These are phyloP conservation scores for Mortierella alpina DNA, from an alignment of 192 early-diverging fungal species.

Conservation along the genomic window DNA sequence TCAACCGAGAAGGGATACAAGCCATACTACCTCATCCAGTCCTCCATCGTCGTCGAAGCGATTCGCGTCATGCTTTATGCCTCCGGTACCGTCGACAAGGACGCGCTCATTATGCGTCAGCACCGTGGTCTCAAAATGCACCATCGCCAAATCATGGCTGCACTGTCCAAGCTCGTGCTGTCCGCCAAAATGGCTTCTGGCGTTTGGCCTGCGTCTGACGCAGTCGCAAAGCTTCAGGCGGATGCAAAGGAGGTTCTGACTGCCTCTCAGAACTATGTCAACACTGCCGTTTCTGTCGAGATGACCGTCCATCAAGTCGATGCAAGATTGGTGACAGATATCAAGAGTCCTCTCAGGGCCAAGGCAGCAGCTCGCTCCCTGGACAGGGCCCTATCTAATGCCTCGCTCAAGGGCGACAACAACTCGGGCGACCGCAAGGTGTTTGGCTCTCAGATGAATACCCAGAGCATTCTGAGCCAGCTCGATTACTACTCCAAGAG, in stretches of 20 bases:
- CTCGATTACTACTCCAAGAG: slow-evolving; percentile 55
- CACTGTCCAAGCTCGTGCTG: slow-evolving; percentile 82
- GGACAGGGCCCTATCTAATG: slow-evolving; percentile 48
- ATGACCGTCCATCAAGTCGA: slow-evolving; percentile 49
- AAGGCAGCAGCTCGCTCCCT: slow-evolving; percentile 34
- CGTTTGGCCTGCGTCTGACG: slow-evolving; percentile 90
- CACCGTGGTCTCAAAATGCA: slow-evolving; percentile 73
- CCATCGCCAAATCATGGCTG: slow-evolving; percentile 83
- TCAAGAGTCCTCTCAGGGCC: slow-evolving; percentile 43
- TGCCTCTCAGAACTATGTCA: slow-evolving; percentile 77
- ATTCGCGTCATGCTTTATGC: slow-evolving; percentile 88
- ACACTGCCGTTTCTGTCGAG: slow-evolving; percentile 33
- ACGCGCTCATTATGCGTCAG: slow-evolving; percentile 71
- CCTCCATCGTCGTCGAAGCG: slow-evolving; percentile 73
- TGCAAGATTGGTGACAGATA: slow-evolving; percentile 42
- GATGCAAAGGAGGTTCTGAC: slow-evolving; percentile 81
- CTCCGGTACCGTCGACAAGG: slow-evolving; percentile 77
- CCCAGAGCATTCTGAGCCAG: slow-evolving; percentile 43
- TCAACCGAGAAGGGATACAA: slow-evolving; percentile 67
- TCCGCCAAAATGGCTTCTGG: slow-evolving; percentile 69
- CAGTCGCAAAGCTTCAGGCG: slow-evolving; percentile 74
- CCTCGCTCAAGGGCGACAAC: slow-evolving; percentile 23
- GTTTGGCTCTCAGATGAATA: slow-evolving; percentile 43
- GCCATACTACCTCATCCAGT: slow-evolving; percentile 71
- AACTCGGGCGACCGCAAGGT: slow-evolving; percentile 24